Conservation (phyloP, 139 green algal species). For the Gonium pectorale region DNA sequence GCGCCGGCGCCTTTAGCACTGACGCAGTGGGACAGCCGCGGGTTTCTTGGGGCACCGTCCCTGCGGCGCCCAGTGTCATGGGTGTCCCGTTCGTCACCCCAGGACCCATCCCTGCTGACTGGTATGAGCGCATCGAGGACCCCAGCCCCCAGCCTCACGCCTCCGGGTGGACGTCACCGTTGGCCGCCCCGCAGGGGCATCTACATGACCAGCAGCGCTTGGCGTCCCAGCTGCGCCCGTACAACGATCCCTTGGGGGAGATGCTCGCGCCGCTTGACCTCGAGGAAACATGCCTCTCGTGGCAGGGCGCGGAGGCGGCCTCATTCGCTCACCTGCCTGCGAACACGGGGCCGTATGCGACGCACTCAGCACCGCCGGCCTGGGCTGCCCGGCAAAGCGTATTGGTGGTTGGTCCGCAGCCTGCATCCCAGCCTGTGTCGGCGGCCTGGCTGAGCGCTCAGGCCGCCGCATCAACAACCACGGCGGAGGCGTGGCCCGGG, state of each 20-base stretch:
- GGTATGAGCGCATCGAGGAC: slow-evolving; percentile 6
- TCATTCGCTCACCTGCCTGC: too few species aligned
- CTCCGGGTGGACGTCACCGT: not conserved
- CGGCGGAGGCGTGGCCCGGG: not conserved
- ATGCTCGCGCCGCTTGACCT: not conserved
- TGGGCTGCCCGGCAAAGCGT: too few species aligned
- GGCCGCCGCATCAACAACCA: too few species aligned
- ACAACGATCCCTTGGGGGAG: too few species aligned
- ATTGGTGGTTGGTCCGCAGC: too few species aligned
- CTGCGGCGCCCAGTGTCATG: not conserved
- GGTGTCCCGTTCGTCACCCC: not conserved
- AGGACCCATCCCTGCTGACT: not conserved
- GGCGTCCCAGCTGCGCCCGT: too few species aligned
- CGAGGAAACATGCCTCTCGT: not conserved
- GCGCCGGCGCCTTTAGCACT: not conserved
- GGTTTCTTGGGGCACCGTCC: too few species aligned
- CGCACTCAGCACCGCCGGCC: too few species aligned
- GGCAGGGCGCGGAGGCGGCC: not conserved
- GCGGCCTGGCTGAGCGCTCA: too few species aligned
- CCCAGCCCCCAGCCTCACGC: not conserved
- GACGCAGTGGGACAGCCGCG: too few species aligned
- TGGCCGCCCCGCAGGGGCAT: not conserved
- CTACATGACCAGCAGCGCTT: not conserved
- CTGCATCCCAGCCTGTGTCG: too few species aligned
- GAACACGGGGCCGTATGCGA: too few species aligned